phyloP scores from a whole-genome alignment of 768 basidiomycete species.

The Mycena chlorophos region DNA sequence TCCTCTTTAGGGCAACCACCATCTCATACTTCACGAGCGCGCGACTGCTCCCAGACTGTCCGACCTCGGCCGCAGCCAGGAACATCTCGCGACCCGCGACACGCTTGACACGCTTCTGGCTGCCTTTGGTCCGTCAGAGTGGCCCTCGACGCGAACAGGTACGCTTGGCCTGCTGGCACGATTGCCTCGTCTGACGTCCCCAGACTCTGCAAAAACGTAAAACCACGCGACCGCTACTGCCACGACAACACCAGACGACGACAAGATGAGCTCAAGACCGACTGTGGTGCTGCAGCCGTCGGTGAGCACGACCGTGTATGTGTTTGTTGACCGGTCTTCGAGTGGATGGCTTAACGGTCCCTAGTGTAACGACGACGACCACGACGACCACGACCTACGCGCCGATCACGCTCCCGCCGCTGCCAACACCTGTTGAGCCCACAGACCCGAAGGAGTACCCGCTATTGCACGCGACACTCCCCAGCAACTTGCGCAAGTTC shows the following conservation, averaged over 20 bases:
- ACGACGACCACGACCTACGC: constrained; percentile 89
- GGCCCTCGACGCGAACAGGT: neutral
- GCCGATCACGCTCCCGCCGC: constrained; percentile 76
- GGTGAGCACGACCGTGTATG: constrained; percentile 82
- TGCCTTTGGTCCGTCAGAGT: neutral
- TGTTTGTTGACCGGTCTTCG: constrained; percentile 24
- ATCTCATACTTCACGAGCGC: neutral
- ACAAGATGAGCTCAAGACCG: constrained; percentile 68
- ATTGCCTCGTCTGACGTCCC: neutral
- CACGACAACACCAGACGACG: constrained; percentile 4
- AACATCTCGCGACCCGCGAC: neutral
- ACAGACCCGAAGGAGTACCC: constrained; percentile 82
- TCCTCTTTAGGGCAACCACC: neutral
- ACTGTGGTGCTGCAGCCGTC: constrained; percentile 75
- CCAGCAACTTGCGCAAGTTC: constrained; percentile 69
- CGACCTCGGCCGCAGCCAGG: neutral
- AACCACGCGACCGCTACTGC: neutral
- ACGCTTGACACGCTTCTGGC: neutral
- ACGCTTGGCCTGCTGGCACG: neutral
- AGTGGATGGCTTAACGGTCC: constrained; percentile 24
- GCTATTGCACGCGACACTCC: constrained; percentile 72
- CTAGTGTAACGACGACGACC: constrained; percentile 86
- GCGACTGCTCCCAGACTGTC: neutral
- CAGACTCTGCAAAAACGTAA: neutral
- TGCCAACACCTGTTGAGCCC: constrained; percentile 69